Percentiles rank a stretch among this genome's conserved stretches.
phyloP scores from a whole-genome alignment of 2,329 filamentous ascomycete species.

The Gremmenia infestans region DNA sequence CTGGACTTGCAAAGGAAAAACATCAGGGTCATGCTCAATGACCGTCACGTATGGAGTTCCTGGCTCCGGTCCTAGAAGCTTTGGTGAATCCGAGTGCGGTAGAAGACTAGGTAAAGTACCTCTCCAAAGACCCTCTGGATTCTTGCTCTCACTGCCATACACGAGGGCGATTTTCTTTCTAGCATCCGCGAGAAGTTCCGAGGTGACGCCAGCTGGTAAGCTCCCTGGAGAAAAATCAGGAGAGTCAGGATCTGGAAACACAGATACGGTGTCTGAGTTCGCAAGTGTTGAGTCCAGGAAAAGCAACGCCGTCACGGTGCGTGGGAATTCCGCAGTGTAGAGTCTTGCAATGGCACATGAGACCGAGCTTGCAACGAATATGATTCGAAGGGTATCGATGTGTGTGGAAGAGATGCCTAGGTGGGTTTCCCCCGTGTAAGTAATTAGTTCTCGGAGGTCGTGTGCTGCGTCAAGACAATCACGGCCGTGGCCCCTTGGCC shows the following conservation, averaged over 20 bases:
- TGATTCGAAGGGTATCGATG: conserved; percentile 8
- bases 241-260: conserved; percentile 25
- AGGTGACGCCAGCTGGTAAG: background rate
- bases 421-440: conserved; percentile 5
- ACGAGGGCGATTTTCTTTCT: conserved; percentile 11
- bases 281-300: conserved; percentile 27
- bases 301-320: conserved; percentile 22
- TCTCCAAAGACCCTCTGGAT: conserved; percentile 23
- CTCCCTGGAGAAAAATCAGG: background rate
- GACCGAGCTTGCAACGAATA: conserved; percentile 27
- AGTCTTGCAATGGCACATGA: conserved; percentile 26
- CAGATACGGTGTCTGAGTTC: conserved; percentile 20
- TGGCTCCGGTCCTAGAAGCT: too few relatives aligned
- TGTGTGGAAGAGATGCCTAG: background rate
- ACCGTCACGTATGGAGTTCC: conserved; percentile 6
- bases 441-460: conserved; percentile 22
- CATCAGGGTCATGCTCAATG: conserved; percentile 1
- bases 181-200: background rate
- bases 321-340: conserved; percentile 27
- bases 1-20: background rate
- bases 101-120: conserved; percentile 20
- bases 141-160: conserved; percentile 10
- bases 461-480: conserved; percentile 17
- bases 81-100: conserved; percentile 22
- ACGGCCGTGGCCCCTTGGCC: conserved; percentile 22